These are phyloP conservation scores for Colletotrichum higginsianum DNA, from an alignment of 2,329 filamentous ascomycete genomes.

Conservation along the genomic window DNA sequence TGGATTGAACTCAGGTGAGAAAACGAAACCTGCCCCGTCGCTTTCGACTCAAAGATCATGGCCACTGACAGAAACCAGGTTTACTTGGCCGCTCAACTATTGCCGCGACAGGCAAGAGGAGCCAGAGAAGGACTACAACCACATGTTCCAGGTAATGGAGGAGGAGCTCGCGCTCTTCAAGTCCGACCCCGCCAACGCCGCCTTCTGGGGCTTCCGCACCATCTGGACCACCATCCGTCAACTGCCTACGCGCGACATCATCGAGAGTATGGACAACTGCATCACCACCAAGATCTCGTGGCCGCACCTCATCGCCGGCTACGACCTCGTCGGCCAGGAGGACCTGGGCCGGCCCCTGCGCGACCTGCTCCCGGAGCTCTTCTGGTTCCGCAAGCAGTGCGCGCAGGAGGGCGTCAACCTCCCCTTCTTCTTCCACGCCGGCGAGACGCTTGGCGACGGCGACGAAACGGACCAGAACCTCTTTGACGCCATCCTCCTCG, in stretches of 20 bases:
- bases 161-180: conserved; percentile 83
- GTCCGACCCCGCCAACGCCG: conserved; percentile 65
- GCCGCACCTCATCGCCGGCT: conserved; percentile 82
- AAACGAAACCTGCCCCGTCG: neutral
- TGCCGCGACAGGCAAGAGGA: conserved; percentile 70
- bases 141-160: conserved; percentile 77
- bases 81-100: conserved; percentile 78
- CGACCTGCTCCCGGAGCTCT: conserved; percentile 82
- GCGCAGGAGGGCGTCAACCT: conserved; percentile 79
- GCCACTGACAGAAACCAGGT: conserved; percentile 52
- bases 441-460: conserved; percentile 76
- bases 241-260: conserved; percentile 74
- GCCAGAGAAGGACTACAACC: conserved; percentile 73
- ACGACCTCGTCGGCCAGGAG: conserved; percentile 89
- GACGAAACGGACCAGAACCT: conserved; percentile 67
- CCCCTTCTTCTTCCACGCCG: conserved; percentile 91
- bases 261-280: conserved; percentile 85
- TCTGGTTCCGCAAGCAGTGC: conserved; percentile 89
- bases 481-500: conserved; percentile 84
- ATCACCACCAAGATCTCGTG: conserved; percentile 81
- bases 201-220: conserved; percentile 83
- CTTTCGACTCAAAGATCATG: too few relatives aligned
- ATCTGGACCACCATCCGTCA: conserved; percentile 82
- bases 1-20: conserved; percentile 78
- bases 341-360: conserved; percentile 78